phyloP scores from a whole-genome alignment of 306 rosid species.

The Fagus sylvatica region DNA sequence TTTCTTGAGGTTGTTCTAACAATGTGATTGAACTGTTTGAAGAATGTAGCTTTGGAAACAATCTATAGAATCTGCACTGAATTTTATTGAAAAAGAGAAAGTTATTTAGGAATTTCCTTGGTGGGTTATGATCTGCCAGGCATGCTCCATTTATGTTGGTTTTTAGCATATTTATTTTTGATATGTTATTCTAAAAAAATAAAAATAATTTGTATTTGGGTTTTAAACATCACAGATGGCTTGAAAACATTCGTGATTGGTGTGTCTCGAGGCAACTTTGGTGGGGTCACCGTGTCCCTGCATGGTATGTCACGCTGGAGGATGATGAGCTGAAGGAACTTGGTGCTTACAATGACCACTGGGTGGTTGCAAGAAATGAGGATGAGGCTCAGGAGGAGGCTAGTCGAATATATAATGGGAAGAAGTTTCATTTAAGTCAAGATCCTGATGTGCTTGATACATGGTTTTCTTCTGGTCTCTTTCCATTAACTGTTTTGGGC shows the following conservation, averaged over 20 bases:
- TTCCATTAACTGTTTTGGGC: conserved; percentile 88
- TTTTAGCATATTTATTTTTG: background rate
- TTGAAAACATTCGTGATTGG: conserved; percentile 91
- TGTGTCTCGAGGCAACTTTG: conserved; percentile 94
- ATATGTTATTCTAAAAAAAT: background rate
- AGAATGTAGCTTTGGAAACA: background rate
- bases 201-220: conserved; percentile 7
- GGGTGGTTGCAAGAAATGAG: conserved; percentile 83
- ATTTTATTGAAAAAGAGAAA: background rate
- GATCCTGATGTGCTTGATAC: conserved; percentile 99
- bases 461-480: conserved; percentile 96
- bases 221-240: conserved; percentile 66
- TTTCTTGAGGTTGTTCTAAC: background rate
- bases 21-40: background rate
- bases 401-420: conserved; percentile 49
- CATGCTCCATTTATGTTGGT: conserved; percentile 12
- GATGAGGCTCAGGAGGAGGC: conserved; percentile 75
- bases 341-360: conserved; percentile 71
- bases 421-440: conserved; percentile 59
- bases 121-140: background rate
- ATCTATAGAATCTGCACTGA: background rate
- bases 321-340: conserved; percentile 69
- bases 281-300: conserved; percentile 99
- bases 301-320: conserved; percentile 78
- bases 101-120: background rate